Conservation (phyloP, 352 stramenopile species). For the Phytophthora constricta region DNA sequence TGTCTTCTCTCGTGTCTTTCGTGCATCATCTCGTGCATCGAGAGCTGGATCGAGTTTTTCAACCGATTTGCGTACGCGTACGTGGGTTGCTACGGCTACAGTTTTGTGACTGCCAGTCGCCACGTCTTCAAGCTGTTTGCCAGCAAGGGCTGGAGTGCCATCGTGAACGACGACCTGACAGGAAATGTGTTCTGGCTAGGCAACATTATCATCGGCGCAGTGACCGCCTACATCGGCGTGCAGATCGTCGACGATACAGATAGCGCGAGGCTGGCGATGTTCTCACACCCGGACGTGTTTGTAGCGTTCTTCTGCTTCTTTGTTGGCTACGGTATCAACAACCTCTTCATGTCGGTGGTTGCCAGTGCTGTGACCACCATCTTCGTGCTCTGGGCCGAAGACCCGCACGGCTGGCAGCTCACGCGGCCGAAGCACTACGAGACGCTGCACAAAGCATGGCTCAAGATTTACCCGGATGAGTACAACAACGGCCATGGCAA, state of each 20-base stretch:
- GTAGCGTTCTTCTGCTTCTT: conserved; percentile 78
- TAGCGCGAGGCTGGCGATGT: conserved; percentile 61
- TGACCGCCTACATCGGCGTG: conserved; percentile 72
- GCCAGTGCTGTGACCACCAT: conserved; percentile 80
- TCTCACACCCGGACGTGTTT: conserved; percentile 68
- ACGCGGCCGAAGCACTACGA: conserved; percentile 78
- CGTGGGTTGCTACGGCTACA: conserved; percentile 88
- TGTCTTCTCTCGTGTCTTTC: conserved; percentile 72
- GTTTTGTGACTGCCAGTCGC: conserved; percentile 77
- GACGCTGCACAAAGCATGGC: conserved; percentile 74
- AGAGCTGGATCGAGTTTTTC: conserved; percentile 90
- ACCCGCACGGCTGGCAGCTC: conserved; percentile 76
- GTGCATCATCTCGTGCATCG: conserved; percentile 84
- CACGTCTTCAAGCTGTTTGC: conserved; percentile 85
- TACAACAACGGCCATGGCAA: conserved; percentile 88
- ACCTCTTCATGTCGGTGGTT: conserved; percentile 74
- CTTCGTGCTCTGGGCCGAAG: conserved; percentile 87
- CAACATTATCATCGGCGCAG: conserved; percentile 73
- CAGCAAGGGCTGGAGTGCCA: conserved; percentile 84
- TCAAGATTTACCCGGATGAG: conserved; percentile 83
- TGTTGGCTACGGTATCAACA: conserved; percentile 78
- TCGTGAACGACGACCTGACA: conserved; percentile 90
- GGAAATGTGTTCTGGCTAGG: conserved; percentile 87
- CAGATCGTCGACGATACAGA: conserved; percentile 58
- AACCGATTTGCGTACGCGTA: conserved; percentile 91